Base-by-base conservation (phyloP, 2,329 filamentous ascomycete species). In the Cladophialophora carrionii region DNA sequence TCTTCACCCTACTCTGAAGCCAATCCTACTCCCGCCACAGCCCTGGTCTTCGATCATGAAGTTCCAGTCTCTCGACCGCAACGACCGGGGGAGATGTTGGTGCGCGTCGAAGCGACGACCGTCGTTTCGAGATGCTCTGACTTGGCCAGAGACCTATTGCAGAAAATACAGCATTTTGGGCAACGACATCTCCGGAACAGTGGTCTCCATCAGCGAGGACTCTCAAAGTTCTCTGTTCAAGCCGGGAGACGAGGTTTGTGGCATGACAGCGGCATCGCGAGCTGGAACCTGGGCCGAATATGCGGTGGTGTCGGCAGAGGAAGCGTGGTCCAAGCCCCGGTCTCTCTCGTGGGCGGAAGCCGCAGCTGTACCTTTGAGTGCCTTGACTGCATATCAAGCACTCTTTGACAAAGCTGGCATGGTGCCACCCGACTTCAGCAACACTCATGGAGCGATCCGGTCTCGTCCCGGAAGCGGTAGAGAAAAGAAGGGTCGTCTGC, bases 331-430 rank as follows among this genome's bases (percentile, higher is more conserved):
- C 34, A 75, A 74, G 54, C 74, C 75, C 1, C 9, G 22, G 5
- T 17, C 9, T 0, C 48, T 75, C 14, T 43, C 43, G 2, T 74
- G 68, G 62, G 72, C 62, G 22, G 63, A 71, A 46, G 72, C 73
- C 0, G 74, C 74, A 6, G 69, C 71, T 2, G 51, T 75, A 48
- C 74, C 74, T 10, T 60, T 76, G 2, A 74, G 73, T 49, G 74
- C 69, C 26, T 67, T 71, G 65, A 76, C 75, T 29, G 74, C 74
- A 6, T 75, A 70, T 24, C 70, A 76, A 67, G 73, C 74, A n/a
- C 61, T 76, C n/a, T 73, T 75, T 54, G 72, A 71, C 1, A 70
- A 74, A 57, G 73, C 67, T 2, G 66, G 70, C 9, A 58, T 73
- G 20, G 17, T 53, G 10, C n/a, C 55, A 9, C 67, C 63, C 49